Percentiles rank a stretch among this genome's conserved stretches.
Evolutionary conservation across 306 rosid species (phyloP).

Genomic region (Medicago arabica): DNA sequence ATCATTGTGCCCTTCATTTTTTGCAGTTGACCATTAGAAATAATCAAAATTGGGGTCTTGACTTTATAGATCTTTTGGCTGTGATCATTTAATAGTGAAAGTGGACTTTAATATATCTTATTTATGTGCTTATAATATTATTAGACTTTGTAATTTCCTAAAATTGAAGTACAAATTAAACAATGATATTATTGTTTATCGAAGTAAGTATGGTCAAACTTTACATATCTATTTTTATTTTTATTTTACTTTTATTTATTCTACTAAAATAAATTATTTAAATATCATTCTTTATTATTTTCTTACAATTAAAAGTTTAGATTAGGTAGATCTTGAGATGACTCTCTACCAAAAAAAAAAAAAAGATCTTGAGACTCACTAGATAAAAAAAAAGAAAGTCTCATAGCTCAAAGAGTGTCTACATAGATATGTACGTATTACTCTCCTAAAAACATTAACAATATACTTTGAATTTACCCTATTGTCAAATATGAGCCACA

Average conservation of each 20-base stretch:
- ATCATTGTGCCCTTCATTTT: not conserved
- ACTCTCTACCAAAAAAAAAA: too few relatives aligned
- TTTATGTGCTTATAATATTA: not conserved
- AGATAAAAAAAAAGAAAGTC: not conserved
- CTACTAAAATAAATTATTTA: not conserved
- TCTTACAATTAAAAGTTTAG: not conserved
- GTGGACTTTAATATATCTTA: not conserved
- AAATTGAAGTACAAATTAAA: constrained; percentile 3
- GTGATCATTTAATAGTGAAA: constrained; percentile 26
- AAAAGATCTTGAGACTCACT: too few relatives aligned
- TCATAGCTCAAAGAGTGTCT: not conserved
- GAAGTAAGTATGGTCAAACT: not conserved
- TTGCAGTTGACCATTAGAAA: constrained; percentile 46
- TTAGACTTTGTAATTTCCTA: constrained; percentile 24
- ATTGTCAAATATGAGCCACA: too few relatives aligned
- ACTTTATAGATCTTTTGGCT: constrained; percentile 13
- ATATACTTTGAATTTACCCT: too few relatives aligned
- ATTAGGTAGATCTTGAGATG: not conserved
- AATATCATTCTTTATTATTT: not conserved
- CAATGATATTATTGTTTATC: not conserved
- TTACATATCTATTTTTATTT: not conserved
- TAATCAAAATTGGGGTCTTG: constrained; percentile 18
- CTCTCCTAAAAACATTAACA: too few relatives aligned
- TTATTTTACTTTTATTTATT: not conserved
- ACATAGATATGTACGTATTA: too few relatives aligned